phyloP scores from a whole-genome alignment of 139 green algal species.

The Tetraselmis striata region DNA sequence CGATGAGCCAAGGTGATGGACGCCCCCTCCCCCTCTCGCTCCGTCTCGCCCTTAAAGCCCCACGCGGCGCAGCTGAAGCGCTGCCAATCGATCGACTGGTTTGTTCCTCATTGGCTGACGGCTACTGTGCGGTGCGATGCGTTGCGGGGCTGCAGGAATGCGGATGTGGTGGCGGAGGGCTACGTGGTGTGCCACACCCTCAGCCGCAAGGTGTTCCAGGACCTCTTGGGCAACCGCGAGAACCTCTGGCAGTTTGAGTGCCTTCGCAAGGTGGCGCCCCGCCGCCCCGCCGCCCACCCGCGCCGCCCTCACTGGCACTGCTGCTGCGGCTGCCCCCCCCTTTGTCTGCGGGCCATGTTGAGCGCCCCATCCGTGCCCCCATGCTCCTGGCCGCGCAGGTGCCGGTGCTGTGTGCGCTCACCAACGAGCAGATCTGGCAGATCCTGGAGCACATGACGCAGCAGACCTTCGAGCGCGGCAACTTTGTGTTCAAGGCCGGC shows the following conservation, averaged over 20 bases:
- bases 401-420: conserved; percentile 22
- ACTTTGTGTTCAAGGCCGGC: conserved; percentile 58
- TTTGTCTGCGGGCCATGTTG: background rate
- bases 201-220: conserved; percentile 48
- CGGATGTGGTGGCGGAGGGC: conserved; percentile 32
- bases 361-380: background rate
- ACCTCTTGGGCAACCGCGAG: conserved; percentile 75
- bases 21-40: too few species aligned
- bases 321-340: too few species aligned
- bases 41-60: too few species aligned
- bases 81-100: too few species aligned
- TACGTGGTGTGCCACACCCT: conserved; percentile 64
- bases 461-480: conserved; percentile 12
- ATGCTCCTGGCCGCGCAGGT: background rate
- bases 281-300: background rate
- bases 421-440: conserved; percentile 70
- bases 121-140: background rate
- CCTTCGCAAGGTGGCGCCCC: conserved; percentile 60
- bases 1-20: conserved; percentile 29
- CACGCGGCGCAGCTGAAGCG: too few species aligned
- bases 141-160: background rate
- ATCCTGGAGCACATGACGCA: conserved; percentile 52
- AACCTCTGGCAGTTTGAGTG: conserved; percentile 76
- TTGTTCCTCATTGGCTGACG: too few species aligned
- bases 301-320: too few species aligned